phyloP scores from a whole-genome alignment of 1,284 basidiomycete species.

The Taiwanofungus camphoratus region DNA sequence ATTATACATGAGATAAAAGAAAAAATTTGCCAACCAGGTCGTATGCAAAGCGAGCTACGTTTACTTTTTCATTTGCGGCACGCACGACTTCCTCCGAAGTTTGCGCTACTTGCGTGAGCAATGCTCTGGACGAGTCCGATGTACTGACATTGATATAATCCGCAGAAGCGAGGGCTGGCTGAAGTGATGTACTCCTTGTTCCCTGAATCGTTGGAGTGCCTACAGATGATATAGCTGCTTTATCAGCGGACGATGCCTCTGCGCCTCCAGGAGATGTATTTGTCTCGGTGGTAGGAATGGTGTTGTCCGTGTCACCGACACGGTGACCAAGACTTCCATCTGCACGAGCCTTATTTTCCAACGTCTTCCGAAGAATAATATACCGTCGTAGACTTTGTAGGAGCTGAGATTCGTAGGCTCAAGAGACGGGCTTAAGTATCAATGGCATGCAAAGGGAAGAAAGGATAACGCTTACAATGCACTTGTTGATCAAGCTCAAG shows the following conservation, averaged over 20 bases:
- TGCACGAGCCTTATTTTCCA: background rate
- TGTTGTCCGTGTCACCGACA: too few species aligned
- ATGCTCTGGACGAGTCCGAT: slow-evolving; percentile 35
- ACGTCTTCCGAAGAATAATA: slow-evolving; percentile 1
- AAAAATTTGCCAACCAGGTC: slow-evolving; percentile 47
- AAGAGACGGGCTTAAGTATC: background rate
- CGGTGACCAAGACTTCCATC: too few species aligned
- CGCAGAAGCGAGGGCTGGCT: background rate
- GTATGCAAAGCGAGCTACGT: slow-evolving; percentile 59
- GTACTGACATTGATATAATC: too few species aligned
- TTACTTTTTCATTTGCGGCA: slow-evolving; percentile 68
- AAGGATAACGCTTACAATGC: slow-evolving; percentile 39
- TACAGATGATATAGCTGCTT: too few species aligned
- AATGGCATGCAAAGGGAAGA: background rate
- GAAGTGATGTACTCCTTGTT: background rate
- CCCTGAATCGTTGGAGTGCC: background rate
- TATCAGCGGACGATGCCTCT: too few species aligned
- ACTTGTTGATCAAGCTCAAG: slow-evolving; percentile 79
- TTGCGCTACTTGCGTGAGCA: slow-evolving; percentile 53
- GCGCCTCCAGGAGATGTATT: too few species aligned
- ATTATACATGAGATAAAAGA: slow-evolving; percentile 6
- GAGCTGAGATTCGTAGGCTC: slow-evolving; percentile 3
- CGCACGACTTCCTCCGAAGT: slow-evolving; percentile 55
- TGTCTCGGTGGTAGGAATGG: too few species aligned
- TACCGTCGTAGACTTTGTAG: slow-evolving; percentile 5